Evolutionary conservation across 2,329 filamentous ascomycete species (phyloP).

Genomic region (Acephala macrosclerotiorum): DNA sequence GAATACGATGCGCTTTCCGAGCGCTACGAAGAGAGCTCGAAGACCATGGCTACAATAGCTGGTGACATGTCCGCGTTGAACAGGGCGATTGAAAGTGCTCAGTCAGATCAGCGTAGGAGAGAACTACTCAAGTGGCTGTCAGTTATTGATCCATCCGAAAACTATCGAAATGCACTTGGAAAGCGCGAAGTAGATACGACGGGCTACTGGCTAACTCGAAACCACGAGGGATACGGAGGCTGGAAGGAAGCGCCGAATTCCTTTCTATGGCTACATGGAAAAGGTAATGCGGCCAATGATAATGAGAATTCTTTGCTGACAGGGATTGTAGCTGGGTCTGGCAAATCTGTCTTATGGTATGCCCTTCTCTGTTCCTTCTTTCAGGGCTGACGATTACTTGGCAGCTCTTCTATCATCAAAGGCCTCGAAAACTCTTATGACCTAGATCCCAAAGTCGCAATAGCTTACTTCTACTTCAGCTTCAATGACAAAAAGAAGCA

Average conservation of each 20-base stretch:
- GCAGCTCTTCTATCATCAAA: slow-evolving; percentile 18
- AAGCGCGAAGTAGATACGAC: slow-evolving; percentile 15
- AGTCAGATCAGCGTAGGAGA: slow-evolving; percentile 1
- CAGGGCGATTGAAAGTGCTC: slow-evolving; percentile 19
- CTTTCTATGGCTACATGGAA: slow-evolving; percentile 27
- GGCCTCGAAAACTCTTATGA: slow-evolving; percentile 11
- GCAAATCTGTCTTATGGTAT: slow-evolving; percentile 27
- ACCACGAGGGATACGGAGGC: too few species aligned
- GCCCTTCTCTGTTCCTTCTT: slow-evolving; percentile 3
- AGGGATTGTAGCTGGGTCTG: slow-evolving; percentile 22
- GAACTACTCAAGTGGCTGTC: slow-evolving; percentile 23
- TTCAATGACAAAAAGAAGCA: slow-evolving; percentile 34
- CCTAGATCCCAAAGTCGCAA: slow-evolving; percentile 15
- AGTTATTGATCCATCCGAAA: slow-evolving; percentile 16
- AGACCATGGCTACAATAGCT: not conserved
- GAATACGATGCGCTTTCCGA: not conserved
- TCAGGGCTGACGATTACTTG: not conserved
- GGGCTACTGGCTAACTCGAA: slow-evolving; percentile 20
- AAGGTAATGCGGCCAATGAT: slow-evolving; percentile 16
- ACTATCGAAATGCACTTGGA: slow-evolving; percentile 8
- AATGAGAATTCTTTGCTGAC: not conserved
- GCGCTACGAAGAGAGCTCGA: not conserved
- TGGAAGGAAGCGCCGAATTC: slow-evolving; percentile 23
- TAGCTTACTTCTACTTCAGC: slow-evolving; percentile 39
- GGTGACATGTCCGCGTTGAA: slow-evolving; percentile 14